Conservation (phyloP, 345 rosid species). For the Citrus mangshanensis region DNA sequence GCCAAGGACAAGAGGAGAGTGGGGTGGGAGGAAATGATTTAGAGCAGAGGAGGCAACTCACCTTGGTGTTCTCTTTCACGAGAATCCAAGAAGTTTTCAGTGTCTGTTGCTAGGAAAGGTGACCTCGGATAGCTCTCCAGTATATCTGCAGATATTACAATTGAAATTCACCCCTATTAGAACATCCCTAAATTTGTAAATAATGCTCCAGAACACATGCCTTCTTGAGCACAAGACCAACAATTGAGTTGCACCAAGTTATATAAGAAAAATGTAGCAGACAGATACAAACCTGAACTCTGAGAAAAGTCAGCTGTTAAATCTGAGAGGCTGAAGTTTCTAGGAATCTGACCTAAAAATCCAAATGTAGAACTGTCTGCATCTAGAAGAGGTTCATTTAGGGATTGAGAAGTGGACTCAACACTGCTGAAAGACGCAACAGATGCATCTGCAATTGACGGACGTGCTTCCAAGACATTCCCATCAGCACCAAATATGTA, state of each 20-base stretch:
- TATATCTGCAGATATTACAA: slow-evolving; percentile 52
- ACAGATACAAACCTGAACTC: slow-evolving; percentile 64
- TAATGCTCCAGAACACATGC: not conserved
- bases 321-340: slow-evolving; percentile 92
- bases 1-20: not conserved
- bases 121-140: slow-evolving; percentile 80
- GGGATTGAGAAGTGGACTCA: slow-evolving; percentile 71
- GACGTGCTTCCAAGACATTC: slow-evolving; percentile 61
- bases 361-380: slow-evolving; percentile 73
- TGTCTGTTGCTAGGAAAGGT: slow-evolving; percentile 61
- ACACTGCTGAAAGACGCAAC: slow-evolving; percentile 68
- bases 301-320: slow-evolving; percentile 83
- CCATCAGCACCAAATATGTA: slow-evolving; percentile 72
- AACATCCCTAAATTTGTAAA: not conserved
- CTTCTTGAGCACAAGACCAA: not conserved
- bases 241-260: not conserved
- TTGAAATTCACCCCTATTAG: not conserved
- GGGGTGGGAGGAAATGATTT: not conserved
- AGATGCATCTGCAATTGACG: slow-evolving; percentile 64
- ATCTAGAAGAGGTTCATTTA: slow-evolving; percentile 68
- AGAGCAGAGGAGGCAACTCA: slow-evolving; percentile 13
- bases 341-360: slow-evolving; percentile 72
- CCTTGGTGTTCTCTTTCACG: slow-evolving; percentile 69
- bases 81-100: slow-evolving; percentile 52
- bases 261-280: not conserved